Conservation (phyloP, 495 filamentous ascomycete genomes). For the Xylaria intraflava region DNA sequence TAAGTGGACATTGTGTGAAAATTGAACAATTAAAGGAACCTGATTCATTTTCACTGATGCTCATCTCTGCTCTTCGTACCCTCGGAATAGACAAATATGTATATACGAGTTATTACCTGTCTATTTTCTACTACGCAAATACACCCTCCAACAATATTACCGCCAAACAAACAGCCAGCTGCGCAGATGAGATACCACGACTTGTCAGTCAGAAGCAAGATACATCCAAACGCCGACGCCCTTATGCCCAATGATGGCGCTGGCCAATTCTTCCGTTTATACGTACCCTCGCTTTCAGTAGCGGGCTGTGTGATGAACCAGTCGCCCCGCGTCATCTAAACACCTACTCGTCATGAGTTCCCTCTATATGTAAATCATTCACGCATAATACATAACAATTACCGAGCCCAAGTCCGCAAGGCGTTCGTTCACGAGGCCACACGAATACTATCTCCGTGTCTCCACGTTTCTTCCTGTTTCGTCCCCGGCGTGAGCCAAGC, state of each 20-base stretch:
- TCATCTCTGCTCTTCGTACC: neutral
- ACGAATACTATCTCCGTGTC: constrained; percentile 42
- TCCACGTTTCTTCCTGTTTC: constrained; percentile 77
- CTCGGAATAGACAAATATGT: neutral
- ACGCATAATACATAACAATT: constrained; percentile 13
- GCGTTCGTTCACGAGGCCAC: constrained; percentile 9
- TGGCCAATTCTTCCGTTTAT: neutral
- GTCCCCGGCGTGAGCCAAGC: constrained; percentile 68
- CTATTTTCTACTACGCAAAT: constrained; percentile 6
- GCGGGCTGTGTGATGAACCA: neutral
- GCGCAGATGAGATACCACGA: constrained; percentile 3
- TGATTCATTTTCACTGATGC: too few relatives aligned
- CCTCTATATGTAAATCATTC: constrained; percentile 9
- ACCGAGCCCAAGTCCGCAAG: neutral
- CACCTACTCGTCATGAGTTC: constrained; percentile 1
- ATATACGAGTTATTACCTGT: neutral
- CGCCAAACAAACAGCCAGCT: neutral
- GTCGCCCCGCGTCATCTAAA: constrained; percentile 8
- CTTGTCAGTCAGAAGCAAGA: constrained; percentile 1
- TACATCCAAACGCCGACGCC: constrained; percentile 10
- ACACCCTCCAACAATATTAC: constrained; percentile 2
- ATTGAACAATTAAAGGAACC: too few relatives aligned
- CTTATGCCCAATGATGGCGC: constrained; percentile 2
- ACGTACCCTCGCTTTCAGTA: neutral
- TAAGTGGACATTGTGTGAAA: too few relatives aligned